Evolutionary conservation across 1,284 basidiomycete species (phyloP), one percentile per base, ranked within the genome.

Genomic region (Ustilago lituana): DNA sequence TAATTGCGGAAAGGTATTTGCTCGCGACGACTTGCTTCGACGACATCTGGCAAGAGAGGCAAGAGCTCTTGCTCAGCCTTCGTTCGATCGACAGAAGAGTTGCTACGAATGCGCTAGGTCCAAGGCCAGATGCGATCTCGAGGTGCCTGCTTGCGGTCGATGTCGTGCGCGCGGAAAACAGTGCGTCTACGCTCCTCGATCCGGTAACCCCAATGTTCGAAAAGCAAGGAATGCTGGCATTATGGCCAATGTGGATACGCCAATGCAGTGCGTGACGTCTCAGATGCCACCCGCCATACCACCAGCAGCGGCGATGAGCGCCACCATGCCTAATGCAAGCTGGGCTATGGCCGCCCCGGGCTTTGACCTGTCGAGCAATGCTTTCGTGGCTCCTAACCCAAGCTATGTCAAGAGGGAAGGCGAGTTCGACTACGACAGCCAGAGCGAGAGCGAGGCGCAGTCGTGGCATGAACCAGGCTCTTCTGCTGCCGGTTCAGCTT

Each of bases 121-220:
- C 48, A 78, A 78, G 53, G 76, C 76, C 20, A 54, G 76, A 26
- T 78, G 76, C 49, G 76, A 78, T 46, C 65, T 78, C 39, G 76
- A 78, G 24, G 74, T 78, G 1, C 76, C 76, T 8, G 53, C 73
- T 1, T 78, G 76, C 41, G 75, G 76, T 15, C 64, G 76, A 49
- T 78, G 76, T 40, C 60, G 71, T 17, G 48, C 56, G n/a, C 52
- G 76, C 32, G 67, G 67, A n/a, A 78, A 78, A 39, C 61, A 53
- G 31, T 78, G 76, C 58, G 46, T 32, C 17, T 78, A 78, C 31
- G 76, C 76, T 24, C 73, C 76, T 5, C 55, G 75, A 24, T 75
- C 74, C 22, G 74, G 76, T 19, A 77, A 77, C 19, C 76, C 76
- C 33, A 78, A 77, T 27, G 74, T 77, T 12, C 52, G 74, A 31